Base-by-base conservation (phyloP, 139 green algal genomes). In the Haematococcus lacustris region DNA sequence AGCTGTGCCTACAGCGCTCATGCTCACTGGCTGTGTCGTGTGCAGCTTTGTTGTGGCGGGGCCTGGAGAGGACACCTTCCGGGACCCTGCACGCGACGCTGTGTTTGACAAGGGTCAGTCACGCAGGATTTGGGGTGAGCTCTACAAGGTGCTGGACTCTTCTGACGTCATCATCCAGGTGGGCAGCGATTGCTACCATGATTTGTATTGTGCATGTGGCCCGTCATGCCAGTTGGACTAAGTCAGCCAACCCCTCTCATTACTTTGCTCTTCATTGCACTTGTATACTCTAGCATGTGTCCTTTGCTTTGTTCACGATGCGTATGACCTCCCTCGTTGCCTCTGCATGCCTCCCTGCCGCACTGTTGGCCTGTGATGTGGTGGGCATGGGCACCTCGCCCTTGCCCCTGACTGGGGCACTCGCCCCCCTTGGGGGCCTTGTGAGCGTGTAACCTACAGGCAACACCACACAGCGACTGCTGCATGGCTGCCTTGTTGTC, bases 91-190 rank as follows among this genome's bases (percentile, higher is more conserved):
- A 28, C 73, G 70, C 32, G 73, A 80, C 33, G n/a, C 51, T n/a
- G 75, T 95, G 33, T 97, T 97, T 76, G 83, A 94, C 25, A 98
- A 98, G 82, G 96, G 96, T 13, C 95, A 98, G 86, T 94, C 84
- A 1, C 92, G 90, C 74, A 90, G 96, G 72, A 99, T 99, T 78
- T 99, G 96, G 96, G 93, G 91, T 3, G 96, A 99, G 89, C 88
- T 99, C 47, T 99, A 97, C 88, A 99, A 99, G 83, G 94, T 98
- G 34, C 78, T 98, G 6, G 94, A 98, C 82, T 96, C 88, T 1
- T 94, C 85, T 4, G 94, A 98, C 62, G 93, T 98, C n/a, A 82
- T 98, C 35, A 87, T 98, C n/a, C 89, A 98, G 89, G 90, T 90
- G 75, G 7, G 80, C 37, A n/a, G n/a, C n/a, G n/a, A n/a, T n/a